Percentiles rank a stretch among this genome's conserved stretches.
These are phyloP conservation scores for Cladophialophora exuberans DNA, from an alignment of 2,329 filamentous ascomycete genomes.

Conservation along the genomic window DNA sequence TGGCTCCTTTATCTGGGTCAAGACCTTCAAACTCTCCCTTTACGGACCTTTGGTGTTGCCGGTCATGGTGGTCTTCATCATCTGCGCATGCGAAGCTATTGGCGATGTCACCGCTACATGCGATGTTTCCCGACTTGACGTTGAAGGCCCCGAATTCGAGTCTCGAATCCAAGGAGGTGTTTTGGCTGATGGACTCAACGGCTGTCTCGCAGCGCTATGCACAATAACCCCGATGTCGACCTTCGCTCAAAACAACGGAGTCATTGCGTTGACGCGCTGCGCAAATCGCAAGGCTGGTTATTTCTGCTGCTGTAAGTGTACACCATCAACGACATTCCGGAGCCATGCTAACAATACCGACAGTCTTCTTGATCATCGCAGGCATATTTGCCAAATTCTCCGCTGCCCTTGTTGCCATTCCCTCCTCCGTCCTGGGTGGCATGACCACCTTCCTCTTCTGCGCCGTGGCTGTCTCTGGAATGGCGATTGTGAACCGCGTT, in stretches of 20 bases:
- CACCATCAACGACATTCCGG: background rate
- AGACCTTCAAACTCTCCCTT: constrained; percentile 67
- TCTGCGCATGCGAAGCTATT: constrained; percentile 70
- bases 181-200: constrained; percentile 68
- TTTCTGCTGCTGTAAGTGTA: constrained; percentile 53
- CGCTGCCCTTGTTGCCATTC: constrained; percentile 69
- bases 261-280: constrained; percentile 69
- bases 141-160: constrained; percentile 67
- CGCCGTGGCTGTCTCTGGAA: constrained; percentile 67
- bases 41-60: constrained; percentile 70
- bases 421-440: constrained; percentile 51
- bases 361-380: constrained; percentile 68
- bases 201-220: constrained; percentile 63
- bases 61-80: constrained; percentile 60
- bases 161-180: constrained; percentile 71
- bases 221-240: constrained; percentile 71
- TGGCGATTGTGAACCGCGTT: constrained; percentile 66
- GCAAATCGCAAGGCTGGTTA: constrained; percentile 71
- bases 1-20: constrained; percentile 71
- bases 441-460: constrained; percentile 68
- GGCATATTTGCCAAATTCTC: constrained; percentile 73
- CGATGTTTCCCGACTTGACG: constrained; percentile 66
- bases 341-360: constrained; percentile 5
- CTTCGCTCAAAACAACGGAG: constrained; percentile 71
- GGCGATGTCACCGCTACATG: constrained; percentile 70